These are phyloP conservation scores for Colletotrichum tofieldiae DNA, from an alignment of 2,329 filamentous ascomycete genomes.

Conservation along the genomic window DNA sequence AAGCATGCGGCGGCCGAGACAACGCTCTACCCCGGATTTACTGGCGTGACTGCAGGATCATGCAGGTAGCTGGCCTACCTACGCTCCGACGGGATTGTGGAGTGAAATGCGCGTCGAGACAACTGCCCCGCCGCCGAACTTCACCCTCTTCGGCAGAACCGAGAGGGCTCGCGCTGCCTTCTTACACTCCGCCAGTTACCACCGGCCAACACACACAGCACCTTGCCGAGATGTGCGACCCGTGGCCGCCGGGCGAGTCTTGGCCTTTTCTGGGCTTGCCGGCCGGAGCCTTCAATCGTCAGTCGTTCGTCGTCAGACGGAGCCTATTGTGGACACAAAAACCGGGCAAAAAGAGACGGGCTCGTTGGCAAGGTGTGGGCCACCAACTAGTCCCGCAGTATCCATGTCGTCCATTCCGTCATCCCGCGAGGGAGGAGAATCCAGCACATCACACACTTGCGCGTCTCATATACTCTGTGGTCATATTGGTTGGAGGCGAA, in stretches of 20 bases:
- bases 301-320: constrained; percentile 15
- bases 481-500: not conserved
- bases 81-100: not conserved
- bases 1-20: constrained; percentile 14
- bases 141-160: not conserved
- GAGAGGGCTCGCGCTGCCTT: not conserved
- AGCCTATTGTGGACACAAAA: constrained; percentile 10
- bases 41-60: not conserved
- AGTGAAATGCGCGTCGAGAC: not conserved
- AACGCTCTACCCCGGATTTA: constrained; percentile 28
- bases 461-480: not conserved
- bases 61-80: not conserved
- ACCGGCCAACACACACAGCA: not conserved
- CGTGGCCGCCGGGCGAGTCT: not conserved
- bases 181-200: constrained; percentile 1
- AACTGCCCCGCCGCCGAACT: not conserved
- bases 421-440: constrained; percentile 20
- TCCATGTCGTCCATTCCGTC: constrained; percentile 34
- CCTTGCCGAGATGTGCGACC: not conserved
- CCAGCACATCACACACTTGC: constrained; percentile 27
- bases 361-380: not conserved
- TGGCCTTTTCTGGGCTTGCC: not conserved
- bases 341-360: constrained; percentile 12
- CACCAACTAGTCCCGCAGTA: constrained; percentile 16
- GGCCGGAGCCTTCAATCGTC: constrained; percentile 5